Base-by-base conservation (phyloP, 768 basidiomycete species). In the Russula earlei region DNA sequence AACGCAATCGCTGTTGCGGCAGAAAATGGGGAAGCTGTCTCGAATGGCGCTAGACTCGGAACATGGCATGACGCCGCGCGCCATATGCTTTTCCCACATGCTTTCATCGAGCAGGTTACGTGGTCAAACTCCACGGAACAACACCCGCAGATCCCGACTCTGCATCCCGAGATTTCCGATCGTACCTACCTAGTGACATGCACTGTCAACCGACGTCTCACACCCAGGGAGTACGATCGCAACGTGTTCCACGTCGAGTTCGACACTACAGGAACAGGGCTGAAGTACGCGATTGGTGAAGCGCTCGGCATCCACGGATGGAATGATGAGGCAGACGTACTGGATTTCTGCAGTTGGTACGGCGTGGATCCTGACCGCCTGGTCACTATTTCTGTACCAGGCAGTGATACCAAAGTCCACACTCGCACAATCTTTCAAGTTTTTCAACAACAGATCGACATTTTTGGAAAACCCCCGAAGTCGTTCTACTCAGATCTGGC, bases 181-280 rank as follows among this genome's bases (percentile, higher is more conserved):
- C 84, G 85, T 65, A 98, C 93, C 22, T 97, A 80, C 79, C 82
- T 98, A 52, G 84, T 97, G 54, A 95, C 90, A 9, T 94, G 92
- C 69, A 82, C 84, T 6, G 93, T 96, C 69, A 98, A 97, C 73
- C 83, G 85, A 42, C 89, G 96, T 31, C 81, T 99, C 46, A 98
- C 96, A 1, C 96, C 96, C 31, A 70, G 82, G 62, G 92, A 95
- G 59, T 99, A 99, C 72, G 88, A 97, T 70, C 90, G 96, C 63
- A 98, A 99, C 71, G 93, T 99, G 31, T 98, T 98, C 77, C 96
- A 99, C 72, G 79, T 99, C 63, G 96, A 97, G 74, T 94, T 99
- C 67, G 83, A 93, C 68, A 91, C 90, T 3, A 74, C 80, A 25
- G 89, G 90, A 31, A 99, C 96, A 22, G 93, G 93, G 9, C 78